A percentile compares a stretch with the other conserved stretches of the same genome.
Evolutionary conservation across 202 grass and related monocot genomes (phyloP).

Genomic region (Eragrostis tef): DNA sequence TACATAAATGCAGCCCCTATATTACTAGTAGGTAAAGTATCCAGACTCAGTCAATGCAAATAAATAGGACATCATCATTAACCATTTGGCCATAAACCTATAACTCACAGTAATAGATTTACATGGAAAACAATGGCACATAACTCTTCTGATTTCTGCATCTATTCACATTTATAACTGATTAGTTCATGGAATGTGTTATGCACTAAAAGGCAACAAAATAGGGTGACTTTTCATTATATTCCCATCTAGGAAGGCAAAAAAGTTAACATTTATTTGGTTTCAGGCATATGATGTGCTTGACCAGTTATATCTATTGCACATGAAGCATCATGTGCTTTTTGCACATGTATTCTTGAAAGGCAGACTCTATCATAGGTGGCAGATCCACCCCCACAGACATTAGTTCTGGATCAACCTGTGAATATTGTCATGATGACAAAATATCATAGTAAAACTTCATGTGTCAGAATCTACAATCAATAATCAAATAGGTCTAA

Average conservation of each 20-base stretch:
- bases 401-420: conserved; percentile 42
- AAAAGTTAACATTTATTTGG: conserved; percentile 29
- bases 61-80: not conserved
- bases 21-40: not conserved
- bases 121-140: not conserved
- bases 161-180: conserved; percentile 15
- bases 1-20: conserved; percentile 5
- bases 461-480: conserved; percentile 20
- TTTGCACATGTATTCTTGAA: conserved; percentile 26
- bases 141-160: not conserved
- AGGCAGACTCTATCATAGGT: conserved; percentile 37
- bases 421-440: conserved; percentile 1
- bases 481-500: not conserved
- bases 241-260: not conserved
- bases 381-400: conserved; percentile 11
- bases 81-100: conserved; percentile 5
- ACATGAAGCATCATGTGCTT: not conserved
- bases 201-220: conserved; percentile 19
- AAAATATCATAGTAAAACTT: conserved; percentile 33
- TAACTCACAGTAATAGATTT: not conserved
- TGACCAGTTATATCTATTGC: conserved; percentile 18
- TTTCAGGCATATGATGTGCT: conserved; percentile 20
- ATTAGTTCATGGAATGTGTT: conserved; percentile 19
- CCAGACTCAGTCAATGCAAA: conserved; percentile 6
- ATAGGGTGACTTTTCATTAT: not conserved